Percentiles rank a stretch among this genome's conserved stretches.
Evolutionary conservation across 2,329 filamentous ascomycete genomes (phyloP).

Genomic region (Graphiopsis chlorocephala): DNA sequence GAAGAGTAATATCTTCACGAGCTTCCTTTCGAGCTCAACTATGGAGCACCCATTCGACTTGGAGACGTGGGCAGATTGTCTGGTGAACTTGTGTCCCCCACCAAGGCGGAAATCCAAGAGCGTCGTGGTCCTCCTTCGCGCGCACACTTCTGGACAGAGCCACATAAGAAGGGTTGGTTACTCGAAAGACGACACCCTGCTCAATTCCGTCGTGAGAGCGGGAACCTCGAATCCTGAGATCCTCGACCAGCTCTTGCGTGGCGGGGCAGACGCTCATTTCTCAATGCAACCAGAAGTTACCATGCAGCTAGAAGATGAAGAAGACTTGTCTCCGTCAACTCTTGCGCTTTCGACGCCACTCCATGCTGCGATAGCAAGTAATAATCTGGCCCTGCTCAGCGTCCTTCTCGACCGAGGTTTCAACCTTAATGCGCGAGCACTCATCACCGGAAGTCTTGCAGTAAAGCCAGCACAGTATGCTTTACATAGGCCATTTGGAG

Average conservation of each 20-base stretch:
- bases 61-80: background rate
- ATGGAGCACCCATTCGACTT: background rate
- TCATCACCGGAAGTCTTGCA: constrained; percentile 13
- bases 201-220: constrained; percentile 12
- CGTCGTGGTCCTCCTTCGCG: background rate
- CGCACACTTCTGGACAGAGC: constrained; percentile 7
- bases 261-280: constrained; percentile 3
- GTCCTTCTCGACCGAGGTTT: constrained; percentile 10
- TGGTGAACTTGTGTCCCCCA: background rate
- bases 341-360: constrained; percentile 15
- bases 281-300: background rate
- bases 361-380: constrained; percentile 4
- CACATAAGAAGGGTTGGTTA: background rate
- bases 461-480: constrained; percentile 13
- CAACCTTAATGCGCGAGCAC: constrained; percentile 10
- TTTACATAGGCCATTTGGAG: background rate
- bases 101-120: background rate
- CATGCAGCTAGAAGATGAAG: background rate
- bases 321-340: constrained; percentile 2
- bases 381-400: constrained; percentile 2
- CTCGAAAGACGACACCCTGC: background rate
- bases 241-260: background rate
- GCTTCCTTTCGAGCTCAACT: too few species aligned
- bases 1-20: too few species aligned
- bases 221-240: background rate